Evolutionary conservation across 345 rosid species (phyloP), one percentile per base, ranked within the genome.

Genomic region (Passiflora organensis): DNA sequence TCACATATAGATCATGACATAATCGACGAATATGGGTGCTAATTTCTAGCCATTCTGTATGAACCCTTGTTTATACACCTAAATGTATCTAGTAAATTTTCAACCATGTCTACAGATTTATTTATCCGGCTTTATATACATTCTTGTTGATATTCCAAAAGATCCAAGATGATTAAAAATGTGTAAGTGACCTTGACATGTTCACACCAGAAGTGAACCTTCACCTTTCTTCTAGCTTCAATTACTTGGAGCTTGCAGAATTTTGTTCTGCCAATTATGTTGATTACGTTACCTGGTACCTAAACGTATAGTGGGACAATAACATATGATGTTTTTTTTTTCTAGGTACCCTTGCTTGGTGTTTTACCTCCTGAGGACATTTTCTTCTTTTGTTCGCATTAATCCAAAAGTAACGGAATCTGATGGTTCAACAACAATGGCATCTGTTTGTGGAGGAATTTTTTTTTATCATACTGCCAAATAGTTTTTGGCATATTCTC

Each of bases 391-490:
- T 24, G 81, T 93, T 34, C 94, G 96, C 44, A 64, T 93, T 58
- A 93, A 86, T 68, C 89, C 99, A 17, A 96, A 93, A 75, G 96
- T 93, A 48, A 89, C 89, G 99, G 85, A 94, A 50, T 93, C 99
- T 48, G 99, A 93, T 78, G 99, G 99, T 61, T 93, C 99, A 53
- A 93, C 96, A 43, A 89, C 99, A 32, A 93, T 93, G 99, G 99
- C 99, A 53, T 75, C 87, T 23, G 96, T 93, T 39, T 93, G 96
- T 63, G 99, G 94, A 82, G 95, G 99, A 89, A 78, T 48, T 46
- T 10, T 10, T 60, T 62, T 71, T 38, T 36, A 12, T 37, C 51
- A n/a, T 43, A 21, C 38, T 24, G n/a, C 32, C 50, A 22, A 13
- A 49, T 24, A 32, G 14, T 38, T 1, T 56, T 45, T 23, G 15